Base-by-base conservation (phyloP, 192 early-diverging fungal genomes). In the Ramicandelaber brevisporus region DNA sequence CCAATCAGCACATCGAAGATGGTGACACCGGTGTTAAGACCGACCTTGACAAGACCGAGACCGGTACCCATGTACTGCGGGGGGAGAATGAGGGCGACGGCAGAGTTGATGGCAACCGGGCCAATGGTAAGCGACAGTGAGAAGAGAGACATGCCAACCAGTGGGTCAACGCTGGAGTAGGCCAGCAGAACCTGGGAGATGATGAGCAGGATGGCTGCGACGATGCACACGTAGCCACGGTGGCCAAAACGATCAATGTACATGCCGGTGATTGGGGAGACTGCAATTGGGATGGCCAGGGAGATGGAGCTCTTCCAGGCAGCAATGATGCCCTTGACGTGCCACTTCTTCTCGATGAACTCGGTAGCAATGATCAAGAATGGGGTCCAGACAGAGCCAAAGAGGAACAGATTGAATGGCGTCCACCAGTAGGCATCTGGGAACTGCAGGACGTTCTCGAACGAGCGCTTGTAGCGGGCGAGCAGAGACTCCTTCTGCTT, bases 211-310 rank as follows among this genome's bases (percentile, higher is more conserved):
- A 36, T 7, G 13, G 26, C 24, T 0, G 26, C 23, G 34, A 18
- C 2, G 11, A 36, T 10, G 17, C 17, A 15, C 25, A 57, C 35
- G 16, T 30, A 21, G 6, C 42, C 30, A 13, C 48, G 48, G 1
- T 9, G 13, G 1, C 54, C 54, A 26, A 47, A 38, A 1, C 22
- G 31, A 14, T 57, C 48, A 31, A 57, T 48, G 16, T 42, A 26
- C 16, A 48, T 27, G 20, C 54, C 54, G 17, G 48, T 21, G 17
- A 53, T 0, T 14, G 54, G 49, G 1, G 54, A 43, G n/a, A 35
- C 48, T 10, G 44, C 50, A 36, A 53, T 48, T 14, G 54, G 54
- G 10, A 51, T 36, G 2, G 36, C 39, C 14, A 44, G 34, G 29
- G 42, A 53, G 1, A 41, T 34, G 28, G 39, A 43, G 17, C 26